Evolutionary conservation across 345 rosid genomes (phyloP), one percentile per base, ranked within the genome.

Genomic region (Physaria fendleri): DNA sequence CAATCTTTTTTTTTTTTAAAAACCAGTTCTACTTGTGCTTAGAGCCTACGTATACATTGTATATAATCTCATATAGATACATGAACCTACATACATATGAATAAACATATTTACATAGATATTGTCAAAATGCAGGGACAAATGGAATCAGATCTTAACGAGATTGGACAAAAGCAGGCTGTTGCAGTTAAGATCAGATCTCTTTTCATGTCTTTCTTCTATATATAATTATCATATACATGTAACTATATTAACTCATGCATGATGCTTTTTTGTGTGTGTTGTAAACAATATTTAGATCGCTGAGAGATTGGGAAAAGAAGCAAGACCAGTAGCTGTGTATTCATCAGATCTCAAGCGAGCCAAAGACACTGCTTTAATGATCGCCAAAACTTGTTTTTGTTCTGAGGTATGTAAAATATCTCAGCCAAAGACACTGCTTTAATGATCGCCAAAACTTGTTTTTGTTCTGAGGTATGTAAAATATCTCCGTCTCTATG

Each of bases 151-250:
- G 75, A 71, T 0, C 71, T 71, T 15, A 71, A 71, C 69, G 75
- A 71, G 45, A 42, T 64, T 64, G 75, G 75, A 50, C 75, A 33
- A 43, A 71, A 71, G 71, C 75, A 71, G 18, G 75, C 75, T 20
- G 70, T 57, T 57, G 75, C 75, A 71, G 75, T 71, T 71, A 71
- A 71, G 71, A 71, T 71, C 75, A 18, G 30, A 32, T 24, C 54
- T 14, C 0, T 29, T 20, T 56, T 4, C 35, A 27, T 18, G 21
- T 23, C 6, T 23, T 41, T 59, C 8, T 45, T 15, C 2, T 11
- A 16, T 41, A 11, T 51, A 18, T 39, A 17, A 17, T n/a, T 23
- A 33, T 15, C 28, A 21, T 18, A 46, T 34, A 33, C 11, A 13
- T 24, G 25, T 35, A 18, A 14, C n/a, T 34, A 6, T 38, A 6